These are phyloP conservation scores for Syncephalastrum sp. DNA, from an alignment of 371 early-diverging fungal species.

Conservation along the genomic window DNA sequence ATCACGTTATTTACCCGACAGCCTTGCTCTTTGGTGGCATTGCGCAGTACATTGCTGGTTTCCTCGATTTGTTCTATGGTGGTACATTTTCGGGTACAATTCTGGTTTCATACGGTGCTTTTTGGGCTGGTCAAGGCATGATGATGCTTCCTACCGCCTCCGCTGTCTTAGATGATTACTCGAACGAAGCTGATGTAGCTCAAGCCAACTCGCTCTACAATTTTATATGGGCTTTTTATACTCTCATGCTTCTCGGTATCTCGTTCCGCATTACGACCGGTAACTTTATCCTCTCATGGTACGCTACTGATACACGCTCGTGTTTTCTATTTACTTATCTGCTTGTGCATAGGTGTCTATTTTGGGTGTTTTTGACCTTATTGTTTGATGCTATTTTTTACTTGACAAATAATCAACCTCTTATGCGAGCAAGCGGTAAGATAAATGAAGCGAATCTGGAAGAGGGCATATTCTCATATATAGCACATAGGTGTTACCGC, in stretches of 20 bases:
- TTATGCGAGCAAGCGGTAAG: slow-evolving; percentile 16
- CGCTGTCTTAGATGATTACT: slow-evolving; percentile 23
- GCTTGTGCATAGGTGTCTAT: slow-evolving; percentile 7
- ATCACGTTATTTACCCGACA: slow-evolving; percentile 18
- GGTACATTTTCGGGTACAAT: slow-evolving; percentile 30
- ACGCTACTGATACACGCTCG: not conserved
- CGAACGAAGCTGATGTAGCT: slow-evolving; percentile 23
- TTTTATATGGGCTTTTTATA: slow-evolving; percentile 42
- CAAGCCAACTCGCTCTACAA: slow-evolving; percentile 33
- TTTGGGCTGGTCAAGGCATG: slow-evolving; percentile 23
- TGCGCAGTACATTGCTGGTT: slow-evolving; percentile 25
- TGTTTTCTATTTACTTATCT: too few relatives aligned
- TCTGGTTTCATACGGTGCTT: slow-evolving; percentile 39
- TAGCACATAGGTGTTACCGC: slow-evolving; percentile 28
- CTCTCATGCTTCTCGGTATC: slow-evolving; percentile 36
- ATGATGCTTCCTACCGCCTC: slow-evolving; percentile 33
- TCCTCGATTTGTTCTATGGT: slow-evolving; percentile 21
- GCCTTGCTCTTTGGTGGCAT: slow-evolving; percentile 29
- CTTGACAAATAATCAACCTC: not conserved
- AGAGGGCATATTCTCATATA: not conserved
- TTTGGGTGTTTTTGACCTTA: slow-evolving; percentile 11
- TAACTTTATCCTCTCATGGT: slow-evolving; percentile 29
- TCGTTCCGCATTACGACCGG: slow-evolving; percentile 36
- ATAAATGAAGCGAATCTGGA: too few relatives aligned
- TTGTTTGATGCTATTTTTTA: slow-evolving; percentile 11